phyloP scores from a whole-genome alignment of 2,329 filamentous ascomycete genomes.

The Fusarium irregulare region DNA sequence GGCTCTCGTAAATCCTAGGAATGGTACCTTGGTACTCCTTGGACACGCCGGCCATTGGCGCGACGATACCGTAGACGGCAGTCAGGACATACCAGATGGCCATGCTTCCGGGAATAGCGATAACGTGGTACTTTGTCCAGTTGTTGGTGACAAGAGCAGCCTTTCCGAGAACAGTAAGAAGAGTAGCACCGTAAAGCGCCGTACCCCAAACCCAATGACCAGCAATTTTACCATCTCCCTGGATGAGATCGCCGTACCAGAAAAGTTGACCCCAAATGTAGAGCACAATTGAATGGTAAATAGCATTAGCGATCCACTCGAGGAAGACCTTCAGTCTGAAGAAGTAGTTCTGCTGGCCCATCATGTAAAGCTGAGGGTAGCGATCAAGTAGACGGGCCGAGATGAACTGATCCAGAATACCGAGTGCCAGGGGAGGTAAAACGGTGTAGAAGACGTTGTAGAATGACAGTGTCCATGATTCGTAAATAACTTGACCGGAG shows the following conservation, averaged over 20 bases:
- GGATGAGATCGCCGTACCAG: constrained; percentile 82
- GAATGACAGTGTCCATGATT: constrained; percentile 99
- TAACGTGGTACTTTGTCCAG: constrained; percentile 98
- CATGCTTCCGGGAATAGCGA: constrained; percentile 95
- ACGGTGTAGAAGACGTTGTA: constrained; percentile 99
- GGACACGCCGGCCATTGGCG: constrained; percentile 83
- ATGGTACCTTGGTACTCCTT: constrained; percentile 88
- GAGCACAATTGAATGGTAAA: constrained; percentile 94
- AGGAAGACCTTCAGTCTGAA: constrained; percentile 94
- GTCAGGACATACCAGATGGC: constrained; percentile 91
- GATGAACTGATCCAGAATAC: constrained; percentile 97
- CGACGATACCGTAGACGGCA: constrained; percentile 86
- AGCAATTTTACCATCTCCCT: constrained; percentile 81
- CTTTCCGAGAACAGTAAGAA: constrained; percentile 93
- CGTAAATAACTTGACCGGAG: constrained; percentile 97
- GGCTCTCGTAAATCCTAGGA: constrained; percentile 80
- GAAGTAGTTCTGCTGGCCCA: constrained; percentile 92
- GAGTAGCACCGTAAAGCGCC: constrained; percentile 91
- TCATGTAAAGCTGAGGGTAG: constrained; percentile 94
- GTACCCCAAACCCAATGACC: constrained; percentile 99
- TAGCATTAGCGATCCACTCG: constrained; percentile 92
- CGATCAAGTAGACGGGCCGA: constrained; percentile 92
- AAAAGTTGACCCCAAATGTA: constrained; percentile 87
- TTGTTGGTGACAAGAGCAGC: constrained; percentile 95
- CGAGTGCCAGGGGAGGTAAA: constrained; percentile 90